These are phyloP conservation scores for Celoporthe dispersa DNA, from an alignment of 2,329 filamentous ascomycete genomes.

Conservation along the genomic window DNA sequence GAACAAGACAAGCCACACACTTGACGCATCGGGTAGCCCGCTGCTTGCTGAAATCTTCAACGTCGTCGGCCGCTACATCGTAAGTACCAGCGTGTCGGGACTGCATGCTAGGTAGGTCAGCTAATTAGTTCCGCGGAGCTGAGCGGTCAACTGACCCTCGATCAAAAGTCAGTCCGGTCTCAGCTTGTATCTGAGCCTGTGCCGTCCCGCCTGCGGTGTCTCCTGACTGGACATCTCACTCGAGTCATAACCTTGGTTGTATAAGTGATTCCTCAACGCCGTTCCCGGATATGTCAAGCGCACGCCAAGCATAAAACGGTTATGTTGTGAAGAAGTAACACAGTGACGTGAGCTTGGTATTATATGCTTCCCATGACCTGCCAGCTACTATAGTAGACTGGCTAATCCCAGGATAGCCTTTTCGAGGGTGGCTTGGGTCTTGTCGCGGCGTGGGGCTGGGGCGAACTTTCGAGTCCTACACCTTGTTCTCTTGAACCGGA, in stretches of 20 bases:
- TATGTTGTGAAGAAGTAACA: neutral
- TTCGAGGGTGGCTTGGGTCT: neutral
- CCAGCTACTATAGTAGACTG: neutral
- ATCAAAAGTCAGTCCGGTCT: neutral
- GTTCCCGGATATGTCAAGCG: neutral
- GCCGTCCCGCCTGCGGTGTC: neutral
- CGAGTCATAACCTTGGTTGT: neutral
- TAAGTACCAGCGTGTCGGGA: neutral
- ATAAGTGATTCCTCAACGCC: neutral
- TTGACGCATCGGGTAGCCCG: constrained; percentile 1
- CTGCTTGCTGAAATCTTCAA: neutral
- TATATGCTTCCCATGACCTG: neutral
- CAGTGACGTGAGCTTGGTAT: neutral
- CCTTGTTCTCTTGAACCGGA: neutral
- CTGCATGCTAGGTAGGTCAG: neutral
- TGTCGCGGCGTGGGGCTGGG: neutral
- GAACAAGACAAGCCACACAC: neutral
- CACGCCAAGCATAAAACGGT: neutral
- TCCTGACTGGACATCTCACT: neutral
- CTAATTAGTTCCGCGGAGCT: neutral
- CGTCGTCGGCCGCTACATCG: neutral
- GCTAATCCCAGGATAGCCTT: neutral
- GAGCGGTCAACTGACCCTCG: neutral
- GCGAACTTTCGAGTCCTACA: neutral
- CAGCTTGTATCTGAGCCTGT: neutral